Conservation (phyloP, 2,329 filamentous ascomycete genomes). For the Penicillium sp. region DNA sequence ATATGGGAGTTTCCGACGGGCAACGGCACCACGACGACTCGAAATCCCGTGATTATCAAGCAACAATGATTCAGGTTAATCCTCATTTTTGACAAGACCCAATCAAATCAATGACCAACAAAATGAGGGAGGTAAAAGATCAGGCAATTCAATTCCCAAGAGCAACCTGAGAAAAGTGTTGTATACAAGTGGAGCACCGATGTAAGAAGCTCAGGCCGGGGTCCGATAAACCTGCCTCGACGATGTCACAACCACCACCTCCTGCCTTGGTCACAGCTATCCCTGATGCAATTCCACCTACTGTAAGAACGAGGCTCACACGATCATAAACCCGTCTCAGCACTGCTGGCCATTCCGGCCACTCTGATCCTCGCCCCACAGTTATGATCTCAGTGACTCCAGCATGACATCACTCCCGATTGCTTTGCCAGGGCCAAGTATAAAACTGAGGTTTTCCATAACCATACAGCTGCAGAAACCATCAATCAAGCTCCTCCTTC, state of each 20-base stretch:
- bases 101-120: background rate
- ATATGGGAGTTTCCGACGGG: no score
- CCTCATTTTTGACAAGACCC: background rate
- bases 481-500: background rate
- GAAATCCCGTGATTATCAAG: no score
- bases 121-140: background rate
- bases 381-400: slow-evolving; percentile 33
- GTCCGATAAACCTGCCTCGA: slow-evolving; percentile 4
- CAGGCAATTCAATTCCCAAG: background rate
- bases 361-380: slow-evolving; percentile 22
- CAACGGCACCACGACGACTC: background rate
- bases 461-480: background rate
- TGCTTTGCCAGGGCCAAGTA: slow-evolving; percentile 11
- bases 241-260: slow-evolving; percentile 20
- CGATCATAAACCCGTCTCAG: slow-evolving; percentile 1
- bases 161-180: background rate
- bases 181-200: slow-evolving; percentile 10
- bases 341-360: slow-evolving; percentile 10
- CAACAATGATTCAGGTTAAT: background rate
- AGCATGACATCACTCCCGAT: slow-evolving; percentile 29
- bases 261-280: slow-evolving; percentile 7
- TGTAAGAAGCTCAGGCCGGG: background rate
- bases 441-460: slow-evolving; percentile 18
- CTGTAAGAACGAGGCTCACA: slow-evolving; percentile 8
- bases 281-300: slow-evolving; percentile 13